phyloP scores from a whole-genome alignment of 768 basidiomycete species.

The Suillus tomentosus region DNA sequence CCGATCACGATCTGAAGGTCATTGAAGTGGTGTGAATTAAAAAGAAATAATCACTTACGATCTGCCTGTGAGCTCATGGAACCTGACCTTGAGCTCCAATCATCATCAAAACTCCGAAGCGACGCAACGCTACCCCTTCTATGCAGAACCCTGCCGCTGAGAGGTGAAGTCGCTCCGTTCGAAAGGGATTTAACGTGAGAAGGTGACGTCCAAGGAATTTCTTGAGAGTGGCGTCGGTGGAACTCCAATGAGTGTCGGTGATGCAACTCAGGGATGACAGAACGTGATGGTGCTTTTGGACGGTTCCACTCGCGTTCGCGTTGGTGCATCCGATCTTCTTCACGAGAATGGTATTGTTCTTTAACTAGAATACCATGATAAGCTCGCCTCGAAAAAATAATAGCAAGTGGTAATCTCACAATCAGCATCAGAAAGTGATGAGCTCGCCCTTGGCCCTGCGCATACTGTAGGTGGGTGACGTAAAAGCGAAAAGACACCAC shows the following conservation, averaged over 20 bases:
- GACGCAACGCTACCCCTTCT: conserved; percentile 44
- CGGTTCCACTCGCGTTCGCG: conserved; percentile 54
- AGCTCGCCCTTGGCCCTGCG: conserved; percentile 32
- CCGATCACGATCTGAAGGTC: no score
- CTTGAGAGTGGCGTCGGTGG: no score
- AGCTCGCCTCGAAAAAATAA: conserved; percentile 3
- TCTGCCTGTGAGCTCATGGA: conserved; percentile 50
- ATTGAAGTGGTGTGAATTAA: no score
- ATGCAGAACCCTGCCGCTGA: no score
- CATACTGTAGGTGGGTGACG: conserved; percentile 11
- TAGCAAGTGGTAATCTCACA: conserved; percentile 28
- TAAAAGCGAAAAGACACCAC: conserved; percentile 4
- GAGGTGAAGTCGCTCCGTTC: no score
- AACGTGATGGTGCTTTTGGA: conserved; percentile 27
- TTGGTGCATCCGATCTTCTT: conserved; percentile 38
- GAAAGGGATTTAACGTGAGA: no score
- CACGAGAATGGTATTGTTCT: conserved; percentile 31
- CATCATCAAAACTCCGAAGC: conserved; percentile 43
- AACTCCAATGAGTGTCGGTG: conserved; percentile 32
- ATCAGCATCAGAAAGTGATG: conserved; percentile 25
- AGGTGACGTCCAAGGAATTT: no score
- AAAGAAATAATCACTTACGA: no score
- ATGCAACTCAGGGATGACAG: conserved; percentile 27
- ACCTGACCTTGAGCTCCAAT: conserved; percentile 43
- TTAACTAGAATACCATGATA: no score